Evolutionary conservation across 306 rosid genomes (phyloP), one percentile per base, ranked within the genome.

Genomic region (Cicer arietinum): DNA sequence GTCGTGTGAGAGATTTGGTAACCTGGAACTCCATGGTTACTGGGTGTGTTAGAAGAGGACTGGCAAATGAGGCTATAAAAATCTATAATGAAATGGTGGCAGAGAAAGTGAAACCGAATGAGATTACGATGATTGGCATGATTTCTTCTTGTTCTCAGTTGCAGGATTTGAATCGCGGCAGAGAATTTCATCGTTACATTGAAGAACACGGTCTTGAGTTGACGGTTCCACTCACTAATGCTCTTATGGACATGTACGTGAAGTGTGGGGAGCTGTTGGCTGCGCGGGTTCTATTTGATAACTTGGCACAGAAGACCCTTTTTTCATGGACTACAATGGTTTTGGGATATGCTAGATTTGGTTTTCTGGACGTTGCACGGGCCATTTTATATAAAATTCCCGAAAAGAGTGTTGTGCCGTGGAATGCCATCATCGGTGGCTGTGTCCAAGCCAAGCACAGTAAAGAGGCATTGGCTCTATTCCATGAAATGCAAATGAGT

Each of bases 361-460:
- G 97, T 71, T 84, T 79, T 79, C 72, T 89, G 51, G 90, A 81
- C 65, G 73, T 83, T 76, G 97, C 96, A 18, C 72, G 52, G 71
- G 77, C 54, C 73, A 84, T 88, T 58, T 83, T 89, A 54, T 77
- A 71, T 67, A 78, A 85, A 80, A 82, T 88, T 86, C 95, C 97
- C 2, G 93, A 93, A 83, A 89, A 80, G 80, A 79, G 80, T 80
- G 93, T 77, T 61, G 87, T 84, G 66, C 91, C 93, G 5, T 93
- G 96, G 98, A 93, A 91, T 87, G 96, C 98, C 67, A 68, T 91
- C 71, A 91, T 93, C 40, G 80, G 90, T 67, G 97, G 96, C 20
- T 89, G 86, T 80, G 90, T 91, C 48, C 90, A 88, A 42, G 93
- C 93, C 47, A 88, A 86, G 84, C 85, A 67, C 46, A 73, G 91